phyloP scores from a whole-genome alignment of 352 stramenopile species.

The Phytophthora kernoviae region DNA sequence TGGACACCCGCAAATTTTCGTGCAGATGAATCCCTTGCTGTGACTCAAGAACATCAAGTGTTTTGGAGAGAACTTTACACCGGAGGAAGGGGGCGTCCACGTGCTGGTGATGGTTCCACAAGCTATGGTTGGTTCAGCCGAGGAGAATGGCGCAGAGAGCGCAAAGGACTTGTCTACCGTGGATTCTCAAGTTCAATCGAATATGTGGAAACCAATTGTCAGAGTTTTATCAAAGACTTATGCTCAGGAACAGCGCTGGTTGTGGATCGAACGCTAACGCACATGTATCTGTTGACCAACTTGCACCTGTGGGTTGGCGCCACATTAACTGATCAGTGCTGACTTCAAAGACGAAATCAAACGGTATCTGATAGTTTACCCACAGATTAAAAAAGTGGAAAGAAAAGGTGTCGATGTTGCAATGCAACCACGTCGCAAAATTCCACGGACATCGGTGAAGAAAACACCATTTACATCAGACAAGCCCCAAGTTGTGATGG shows the following conservation, averaged over 20 bases:
- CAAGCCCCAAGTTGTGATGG: constrained; percentile 15
- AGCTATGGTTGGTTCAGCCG: no score
- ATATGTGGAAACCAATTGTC: background rate
- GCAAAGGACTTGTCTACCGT: background rate
- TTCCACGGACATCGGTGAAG: constrained; percentile 1
- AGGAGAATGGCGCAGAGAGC: background rate
- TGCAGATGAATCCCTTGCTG: no score
- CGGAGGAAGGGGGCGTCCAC: no score
- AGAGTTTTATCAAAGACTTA: background rate
- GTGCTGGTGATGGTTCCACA: no score
- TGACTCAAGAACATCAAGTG: no score
- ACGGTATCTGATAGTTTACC: background rate
- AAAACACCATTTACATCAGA: constrained; percentile 18
- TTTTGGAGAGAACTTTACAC: no score
- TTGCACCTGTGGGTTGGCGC: background rate
- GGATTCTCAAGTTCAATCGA: background rate
- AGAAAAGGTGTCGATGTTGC: constrained; percentile 12
- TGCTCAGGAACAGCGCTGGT: background rate
- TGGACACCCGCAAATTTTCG: no score
- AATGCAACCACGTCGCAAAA: constrained; percentile 6
- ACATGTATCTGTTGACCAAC: no score
- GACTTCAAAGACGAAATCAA: background rate
- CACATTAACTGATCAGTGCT: background rate
- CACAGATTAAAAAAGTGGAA: constrained; percentile 21
- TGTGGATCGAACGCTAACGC: background rate